Evolutionary conservation across 2,329 filamentous ascomycete species (phyloP), one percentile per base, ranked within the genome.

Genomic region (Colletotrichum sidae): DNA sequence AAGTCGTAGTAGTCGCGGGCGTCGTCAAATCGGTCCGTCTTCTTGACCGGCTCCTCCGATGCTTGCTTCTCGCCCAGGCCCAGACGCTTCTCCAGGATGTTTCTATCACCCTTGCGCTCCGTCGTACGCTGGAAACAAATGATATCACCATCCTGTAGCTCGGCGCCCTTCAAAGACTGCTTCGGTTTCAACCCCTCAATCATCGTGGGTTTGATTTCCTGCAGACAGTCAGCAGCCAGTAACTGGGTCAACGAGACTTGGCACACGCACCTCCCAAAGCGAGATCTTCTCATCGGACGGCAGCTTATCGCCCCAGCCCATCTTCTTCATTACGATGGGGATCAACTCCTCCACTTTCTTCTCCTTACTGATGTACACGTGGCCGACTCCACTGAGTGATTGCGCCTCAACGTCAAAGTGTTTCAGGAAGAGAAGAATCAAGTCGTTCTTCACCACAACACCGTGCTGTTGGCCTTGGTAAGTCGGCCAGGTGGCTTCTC

Each of bases 171-270:
- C 65, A 99, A 85, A 0, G 94, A 93, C 74, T 93, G 89, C 80
- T 97, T 98, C 0, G 90, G 87, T 79, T 97, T 98, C 83, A 99
- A 91, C 7, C 88, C 86, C 75, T 99, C 96, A 70, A 99, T 97
- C 94, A 98, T 98, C 66, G 89, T 92, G 55, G 94, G 94, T 79
- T 98, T 99, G 79, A 99, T 98, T 81, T 99, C 96, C 85, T 88
- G 64, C 38, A 34, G 53, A 60, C 8, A 42, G 50, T 74, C 71
- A 74, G 72, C 64, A n/a, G 17, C 13, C 11, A 17, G 45, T 25
- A n/a, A 47, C 56, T 56, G 38, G 4, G 13, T 17, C 8, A 35
- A 9, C 1, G 2, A 34, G 6, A 7, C 13, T 42, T 17, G 33
- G 25, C 37, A 17, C 52, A 69, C 80, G 68, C 79, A 88, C 86